Conservation (phyloP, 805 yeast species). For the Candida chauliodis region DNA sequence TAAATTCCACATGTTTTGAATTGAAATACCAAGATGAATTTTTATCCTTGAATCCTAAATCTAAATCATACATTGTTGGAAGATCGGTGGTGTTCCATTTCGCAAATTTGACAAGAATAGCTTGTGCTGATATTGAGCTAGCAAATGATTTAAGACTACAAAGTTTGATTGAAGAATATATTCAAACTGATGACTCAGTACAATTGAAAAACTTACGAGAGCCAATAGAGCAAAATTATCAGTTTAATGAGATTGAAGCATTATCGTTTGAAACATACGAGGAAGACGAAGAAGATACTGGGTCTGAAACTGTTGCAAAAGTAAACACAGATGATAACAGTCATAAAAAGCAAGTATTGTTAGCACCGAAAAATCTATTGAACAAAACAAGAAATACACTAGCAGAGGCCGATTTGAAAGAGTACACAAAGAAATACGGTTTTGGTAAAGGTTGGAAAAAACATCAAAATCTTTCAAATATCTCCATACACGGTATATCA, state of each 20-base stretch:
- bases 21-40: constrained; percentile 61
- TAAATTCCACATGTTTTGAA: constrained; percentile 67
- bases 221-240: constrained; percentile 9
- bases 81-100: constrained; percentile 55
- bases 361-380: constrained; percentile 2
- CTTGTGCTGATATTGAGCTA: constrained; percentile 57
- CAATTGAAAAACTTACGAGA: constrained; percentile 9
- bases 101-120: constrained; percentile 51
- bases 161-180: constrained; percentile 16
- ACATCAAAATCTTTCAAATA: constrained; percentile 4
- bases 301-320: not conserved
- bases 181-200: constrained; percentile 8
- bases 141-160: constrained; percentile 18
- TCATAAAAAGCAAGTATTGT: not conserved
- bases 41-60: constrained; percentile 54
- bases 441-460: constrained; percentile 6
- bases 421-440: not conserved
- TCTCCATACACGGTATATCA: constrained; percentile 7
- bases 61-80: constrained; percentile 59
- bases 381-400: constrained; percentile 3
- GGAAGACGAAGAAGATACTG: constrained; percentile 1
- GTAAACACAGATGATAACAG: not conserved
- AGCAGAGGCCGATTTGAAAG: constrained; percentile 1
- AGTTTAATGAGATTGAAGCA: constrained; percentile 11
- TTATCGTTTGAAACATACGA: constrained; percentile 8